Evolutionary conservation across 257 asterid genomes (phyloP), one percentile per base, ranked within the genome.

Genomic region (Scutellaria galericulata): DNA sequence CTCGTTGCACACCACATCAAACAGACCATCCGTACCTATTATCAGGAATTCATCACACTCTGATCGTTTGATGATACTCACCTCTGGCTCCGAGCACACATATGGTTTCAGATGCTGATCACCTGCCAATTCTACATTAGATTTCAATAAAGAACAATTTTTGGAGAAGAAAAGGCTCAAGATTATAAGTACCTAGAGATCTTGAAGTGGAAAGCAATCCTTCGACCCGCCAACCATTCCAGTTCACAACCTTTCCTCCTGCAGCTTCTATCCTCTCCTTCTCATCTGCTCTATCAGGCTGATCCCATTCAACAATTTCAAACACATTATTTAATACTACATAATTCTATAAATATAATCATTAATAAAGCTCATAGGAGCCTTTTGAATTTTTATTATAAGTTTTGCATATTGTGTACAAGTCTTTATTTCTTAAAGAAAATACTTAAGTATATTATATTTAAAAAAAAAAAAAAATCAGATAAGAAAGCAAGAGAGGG

Each of bases 251-350:
- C 53, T 52, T 67, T 50, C 90, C 93, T 1, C 88, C 87, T 3
- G 83, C 83, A 7, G 83, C 88, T 80, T 87, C 91, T 18, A 89
- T 76, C 74, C 96, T 79, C 66, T 87, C 73, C 70, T 46, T 81
- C 74, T 86, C 96, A 60, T 89, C 94, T 9, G 74, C 75, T 57
- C 90, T 83, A 20, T 87, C 86, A n/a, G 90, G 82, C 96, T 87
- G 71, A 59, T 37, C 9, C 35, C 20, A 75, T 47, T 37, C 5
- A 41, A 24, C 5, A 52, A 53, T 50, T 5, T 40, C 11, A 40
- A 54, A 40, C 35, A n/a, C 35, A 66, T 68, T 15, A 14, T 9
- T 8, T 8, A 44, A 7, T 10, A 44, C 12, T 8, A 3, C 37
- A 31, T 31, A 31, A 31, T 31, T 1, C 1, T 4, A 3, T 31